A percentile compares a stretch with the other conserved stretches of the same genome.
phyloP scores from a whole-genome alignment of 805 yeast species.

The Kluyveromyces wickerhamii region DNA sequence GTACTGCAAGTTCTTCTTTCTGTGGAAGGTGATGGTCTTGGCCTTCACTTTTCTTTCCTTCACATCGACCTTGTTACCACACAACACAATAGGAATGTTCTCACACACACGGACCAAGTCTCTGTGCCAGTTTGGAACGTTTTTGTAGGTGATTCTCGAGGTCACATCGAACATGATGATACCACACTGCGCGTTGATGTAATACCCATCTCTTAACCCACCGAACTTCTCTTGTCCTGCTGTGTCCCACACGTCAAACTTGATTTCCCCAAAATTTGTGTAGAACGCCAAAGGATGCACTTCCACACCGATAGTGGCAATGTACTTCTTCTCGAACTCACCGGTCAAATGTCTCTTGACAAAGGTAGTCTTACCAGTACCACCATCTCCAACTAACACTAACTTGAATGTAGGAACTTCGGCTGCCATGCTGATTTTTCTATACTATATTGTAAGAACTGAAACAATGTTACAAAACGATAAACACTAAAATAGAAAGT shows the following conservation, averaged over 20 bases:
- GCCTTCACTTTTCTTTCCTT: slow-evolving; percentile 99
- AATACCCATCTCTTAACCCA: slow-evolving; percentile 99
- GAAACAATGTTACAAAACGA: too few species aligned
- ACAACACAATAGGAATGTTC: slow-evolving; percentile 96
- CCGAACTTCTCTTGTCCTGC: slow-evolving; percentile 99
- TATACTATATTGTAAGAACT: too few species aligned
- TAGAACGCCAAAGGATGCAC: slow-evolving; percentile 97
- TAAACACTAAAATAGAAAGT: too few species aligned
- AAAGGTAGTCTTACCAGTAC: slow-evolving; percentile 99
- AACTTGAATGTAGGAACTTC: slow-evolving; percentile 96
- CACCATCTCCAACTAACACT: slow-evolving; percentile 99
- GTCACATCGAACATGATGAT: slow-evolving; percentile 99
- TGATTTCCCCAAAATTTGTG: slow-evolving; percentile 98
- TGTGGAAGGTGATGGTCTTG: slow-evolving; percentile 99
- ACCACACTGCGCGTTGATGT: slow-evolving; percentile 99
- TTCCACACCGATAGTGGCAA: slow-evolving; percentile 99
- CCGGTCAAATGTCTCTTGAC: slow-evolving; percentile 99
- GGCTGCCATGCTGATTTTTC: slow-evolving; percentile 46
- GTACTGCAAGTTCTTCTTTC: slow-evolving; percentile 99
- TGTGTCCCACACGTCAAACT: slow-evolving; percentile 99
- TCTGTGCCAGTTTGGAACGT: slow-evolving; percentile 99
- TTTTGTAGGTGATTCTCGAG: slow-evolving; percentile 97
- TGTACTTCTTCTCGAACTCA: slow-evolving; percentile 98
- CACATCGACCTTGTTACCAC: slow-evolving; percentile 99
- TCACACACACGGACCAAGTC: slow-evolving; percentile 99